Evolutionary conservation across 2,329 filamentous ascomycete species (phyloP).

Genomic region (Aspergillus fumigatus): DNA sequence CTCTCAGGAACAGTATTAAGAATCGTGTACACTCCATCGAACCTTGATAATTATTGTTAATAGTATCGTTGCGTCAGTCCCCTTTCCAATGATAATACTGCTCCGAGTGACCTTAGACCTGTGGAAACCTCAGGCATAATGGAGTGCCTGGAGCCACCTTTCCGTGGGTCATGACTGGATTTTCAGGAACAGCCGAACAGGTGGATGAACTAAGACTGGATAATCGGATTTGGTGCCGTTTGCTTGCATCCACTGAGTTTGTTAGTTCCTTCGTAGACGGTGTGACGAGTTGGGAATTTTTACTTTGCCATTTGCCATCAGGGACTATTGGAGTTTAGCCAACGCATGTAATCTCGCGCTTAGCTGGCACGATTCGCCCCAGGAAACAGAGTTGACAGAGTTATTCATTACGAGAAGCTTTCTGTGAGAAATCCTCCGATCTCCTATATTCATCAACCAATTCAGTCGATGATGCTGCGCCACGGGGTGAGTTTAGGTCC

Average conservation of each 20-base stretch:
- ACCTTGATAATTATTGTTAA: not conserved
- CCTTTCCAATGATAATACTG: not conserved
- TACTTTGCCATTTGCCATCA: not conserved
- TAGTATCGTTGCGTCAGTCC: not conserved
- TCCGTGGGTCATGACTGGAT: conserved; percentile 1
- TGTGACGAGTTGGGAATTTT: not conserved
- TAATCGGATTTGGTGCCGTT: too few relatives aligned
- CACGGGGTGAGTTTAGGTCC: not conserved
- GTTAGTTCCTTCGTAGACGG: not conserved
- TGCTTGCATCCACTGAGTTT: not conserved
- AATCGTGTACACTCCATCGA: not conserved
- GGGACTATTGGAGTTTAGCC: not conserved
- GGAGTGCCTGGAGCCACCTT: not conserved
- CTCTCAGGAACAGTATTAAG: not conserved
- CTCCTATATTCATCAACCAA: not conserved
- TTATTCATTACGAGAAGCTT: not conserved
- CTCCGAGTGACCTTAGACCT: not conserved
- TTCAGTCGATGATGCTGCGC: not conserved
- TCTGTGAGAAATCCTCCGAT: not conserved
- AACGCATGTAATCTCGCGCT: not conserved
- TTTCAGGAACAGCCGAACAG: conserved; percentile 1
- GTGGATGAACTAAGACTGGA: not conserved
- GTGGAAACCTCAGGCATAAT: too few relatives aligned
- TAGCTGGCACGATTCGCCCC: not conserved
- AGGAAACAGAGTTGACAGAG: not conserved